Base-by-base conservation (phyloP, 2,329 filamentous ascomycete genomes). In the Dactylella cylindrospora region DNA sequence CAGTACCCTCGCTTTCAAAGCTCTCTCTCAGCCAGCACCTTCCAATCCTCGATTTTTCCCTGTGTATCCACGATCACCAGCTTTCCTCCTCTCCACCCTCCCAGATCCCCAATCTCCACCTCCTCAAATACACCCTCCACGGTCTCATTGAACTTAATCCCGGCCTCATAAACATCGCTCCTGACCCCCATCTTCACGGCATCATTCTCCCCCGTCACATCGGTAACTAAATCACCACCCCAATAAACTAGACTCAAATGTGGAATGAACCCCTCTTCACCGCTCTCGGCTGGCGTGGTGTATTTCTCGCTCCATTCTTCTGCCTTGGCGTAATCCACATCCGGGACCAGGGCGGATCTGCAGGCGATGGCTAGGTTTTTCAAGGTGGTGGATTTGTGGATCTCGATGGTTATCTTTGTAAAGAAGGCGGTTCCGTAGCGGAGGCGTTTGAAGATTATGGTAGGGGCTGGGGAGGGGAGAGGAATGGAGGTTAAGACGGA, bases 181-280 rank as follows among this genome's bases (percentile, higher is more conserved):
- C 40, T 23, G 15, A 55, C 28, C 4, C 39, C 45, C 3, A 43
- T 1, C 20, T 33, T 57, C 13, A 57, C 39, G n/a, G 10, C 25
- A 9, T 41, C 43, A 17, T 22, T 33, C 8, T 26, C 20, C 28
- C 13, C 13, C 28, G 9, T 31, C 28, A 31, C 13, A 2, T 28
- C 17, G 9, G 17, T 15, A 5, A 46, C 31, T 0, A 64, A 19
- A 23, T 57, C 51, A 9, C 36, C 45, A 1, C 32, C 59, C 25
- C 45, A 55, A 40, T 68, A 68, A 29, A 68, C 66, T 9, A 68
- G 44, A 20, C 66, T 68, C 44, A 68, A 53, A 41, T 68, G 67
- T 12, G 67, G 67, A 9, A 59, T 68, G 29, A 67, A 68, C 22
- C 60, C 65, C 31, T 65, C 33, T 20, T 57, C 32, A 3, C 49